A percentile compares a stretch with the other conserved stretches of the same genome.
Evolutionary conservation across 805 yeast species (phyloP).

Genomic region (Yarrowia keelungensis): DNA sequence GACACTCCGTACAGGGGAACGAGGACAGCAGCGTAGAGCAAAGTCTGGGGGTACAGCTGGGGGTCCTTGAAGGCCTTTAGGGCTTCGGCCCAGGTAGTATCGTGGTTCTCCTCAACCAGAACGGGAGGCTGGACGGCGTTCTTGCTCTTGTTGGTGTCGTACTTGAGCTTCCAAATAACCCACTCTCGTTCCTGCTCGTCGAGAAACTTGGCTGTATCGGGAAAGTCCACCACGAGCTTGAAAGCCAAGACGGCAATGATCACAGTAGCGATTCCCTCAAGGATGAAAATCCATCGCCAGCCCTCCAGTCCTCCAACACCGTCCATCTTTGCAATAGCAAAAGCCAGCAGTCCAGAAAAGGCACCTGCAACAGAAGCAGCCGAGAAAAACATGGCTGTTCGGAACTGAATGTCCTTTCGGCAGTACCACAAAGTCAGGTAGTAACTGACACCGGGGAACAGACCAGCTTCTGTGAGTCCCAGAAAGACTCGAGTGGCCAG

Average conservation of each 20-base stretch:
- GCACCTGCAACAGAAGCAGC: conserved; percentile 54
- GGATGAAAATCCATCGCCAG: conserved; percentile 60
- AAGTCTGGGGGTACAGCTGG: conserved; percentile 57
- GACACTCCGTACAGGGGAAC: conserved; percentile 67
- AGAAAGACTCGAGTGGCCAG: conserved; percentile 52
- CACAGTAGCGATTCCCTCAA: conserved; percentile 58
- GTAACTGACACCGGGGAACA: conserved; percentile 55
- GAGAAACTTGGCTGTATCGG: conserved; percentile 62
- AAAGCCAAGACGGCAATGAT: conserved; percentile 48
- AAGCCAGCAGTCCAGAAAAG: conserved; percentile 56
- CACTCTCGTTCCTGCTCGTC: conserved; percentile 55
- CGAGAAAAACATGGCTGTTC: conserved; percentile 53
- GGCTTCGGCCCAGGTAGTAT: conserved; percentile 43
- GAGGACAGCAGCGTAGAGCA: conserved; percentile 60
- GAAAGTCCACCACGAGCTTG: conserved; percentile 55
- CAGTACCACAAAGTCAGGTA: conserved; percentile 49
- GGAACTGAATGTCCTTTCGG: conserved; percentile 51
- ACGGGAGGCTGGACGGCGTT: conserved; percentile 1
- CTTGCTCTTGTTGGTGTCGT: conserved; percentile 24
- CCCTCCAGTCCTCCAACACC: conserved; percentile 53
- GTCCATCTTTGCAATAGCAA: conserved; percentile 55
- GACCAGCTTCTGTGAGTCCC: conserved; percentile 55
- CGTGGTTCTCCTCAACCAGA: conserved; percentile 54
- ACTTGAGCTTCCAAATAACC: conserved; percentile 45
- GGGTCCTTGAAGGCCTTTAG: conserved; percentile 58